Base-by-base conservation (phyloP, 768 basidiomycete species). In the Postia placenta region DNA sequence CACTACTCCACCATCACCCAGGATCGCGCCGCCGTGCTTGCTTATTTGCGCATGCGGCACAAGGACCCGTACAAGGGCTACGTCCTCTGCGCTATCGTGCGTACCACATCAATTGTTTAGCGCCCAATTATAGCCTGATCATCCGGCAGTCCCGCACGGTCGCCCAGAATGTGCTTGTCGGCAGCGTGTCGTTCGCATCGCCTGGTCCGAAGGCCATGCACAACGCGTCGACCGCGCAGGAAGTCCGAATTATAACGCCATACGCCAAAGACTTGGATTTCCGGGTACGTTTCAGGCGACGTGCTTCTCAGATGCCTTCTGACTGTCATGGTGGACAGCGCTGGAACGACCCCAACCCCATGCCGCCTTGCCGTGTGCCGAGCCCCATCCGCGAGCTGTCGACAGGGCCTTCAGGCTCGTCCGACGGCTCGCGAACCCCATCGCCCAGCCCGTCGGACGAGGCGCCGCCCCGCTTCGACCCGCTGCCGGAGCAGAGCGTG, bases 171-270 rank as follows among this genome's bases (percentile, higher is more conserved):
- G 83, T 85, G 6, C 64, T 85, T 38, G 84, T 86, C 25, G 87
- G 87, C 30, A 85, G 84, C 54, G 81, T 91, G 26, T 87, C 88
- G 1, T 87, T 85, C 59, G 87, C 87, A 3, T 76, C 77, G 39
- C 82, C 85, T 7, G 82, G 83, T 6, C 78, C 80, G 20, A 87
- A 87, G 61, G 82, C 85, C 0, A 72, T 89, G 57, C 85, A 89
- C 59, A 88, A 83, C 58, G 85, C 84, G 14, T 87, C 87, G 12
- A 90, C 87, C 0, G 88, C 87, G 0, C 86, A 88, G 65, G 87
- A 90, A 67, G 80, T 90, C 53, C 79, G 80, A 17, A 79, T 90
- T 25, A 76, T 89, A 45, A 79, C 85, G 1, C 84, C 85, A 1
- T 60, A 60, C 11, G 67, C 68, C 7, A 57, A 58, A 11, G 66